Evolutionary conservation across 2,329 filamentous ascomycete species (phyloP), one percentile per base, ranked within the genome.

Genomic region (Arthroderma sp.): DNA sequence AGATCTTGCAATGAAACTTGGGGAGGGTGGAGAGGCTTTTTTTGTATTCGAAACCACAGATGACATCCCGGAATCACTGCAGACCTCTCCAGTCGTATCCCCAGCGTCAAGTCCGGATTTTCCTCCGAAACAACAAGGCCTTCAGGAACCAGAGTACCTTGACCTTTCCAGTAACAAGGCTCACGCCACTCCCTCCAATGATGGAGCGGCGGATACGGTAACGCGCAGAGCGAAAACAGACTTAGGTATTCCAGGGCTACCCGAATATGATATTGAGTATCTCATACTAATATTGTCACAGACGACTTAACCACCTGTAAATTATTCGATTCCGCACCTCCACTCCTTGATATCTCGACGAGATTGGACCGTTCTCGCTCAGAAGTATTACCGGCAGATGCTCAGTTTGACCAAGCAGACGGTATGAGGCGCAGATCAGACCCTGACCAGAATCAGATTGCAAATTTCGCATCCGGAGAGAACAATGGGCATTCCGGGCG

Each of bases 41-140:
- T 98, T 98, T 65, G 87, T 98, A 51, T 96, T 98, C 58, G 87
- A 96, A 68, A 98, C 91, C 6, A 83, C 82, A 43, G 86, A 89
- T 54, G 82, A 79, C 56, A 91, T 98, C 48, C 91, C 91, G n/a
- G 83, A 85, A 62, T 86, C 83, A 46, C 70, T 96, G 59, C 91
- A 96, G 67, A 98, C 91, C 1, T 96, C 89, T 40, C 91, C 91
- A 31, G 71, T 96, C 43, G 84, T 93, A 42, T 95, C 88, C 27
- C 91, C 91, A 4, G 82, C 79, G n/a, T 77, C 78, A 44, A 95
- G 88, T 58, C 91, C 91, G 15, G 77, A 60, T 37, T 56, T 59
- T 29, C 38, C 47, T 10, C 53, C 56, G 22, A 58, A 56, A 40
- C 59, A 63, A 46, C 55, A 56, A 8, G 53, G 57, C 42, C 58